These are phyloP conservation scores for Talaromyces stipitatus DNA, from an alignment of 495 filamentous ascomycete species.

Conservation along the genomic window DNA sequence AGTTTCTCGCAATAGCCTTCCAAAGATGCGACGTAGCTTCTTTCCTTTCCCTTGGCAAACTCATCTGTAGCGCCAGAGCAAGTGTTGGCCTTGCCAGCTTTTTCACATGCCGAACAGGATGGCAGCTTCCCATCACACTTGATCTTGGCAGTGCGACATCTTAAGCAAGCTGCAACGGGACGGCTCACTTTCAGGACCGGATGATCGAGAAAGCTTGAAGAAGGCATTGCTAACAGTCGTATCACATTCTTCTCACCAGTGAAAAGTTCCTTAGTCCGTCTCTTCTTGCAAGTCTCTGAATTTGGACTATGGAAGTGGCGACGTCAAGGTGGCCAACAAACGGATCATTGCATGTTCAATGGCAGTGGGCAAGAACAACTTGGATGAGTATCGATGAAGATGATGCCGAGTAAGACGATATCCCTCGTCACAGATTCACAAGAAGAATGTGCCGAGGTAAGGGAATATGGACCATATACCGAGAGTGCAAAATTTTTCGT, in stretches of 20 bases:
- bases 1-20: conserved; percentile 83
- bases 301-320: not conserved
- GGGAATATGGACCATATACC: not conserved
- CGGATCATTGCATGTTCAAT: not conserved
- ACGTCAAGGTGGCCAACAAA: not conserved
- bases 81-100: conserved; percentile 66
- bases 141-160: conserved; percentile 88
- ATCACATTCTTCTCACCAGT: conserved; percentile 12
- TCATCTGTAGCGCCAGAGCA: conserved; percentile 93
- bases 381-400: too few species aligned
- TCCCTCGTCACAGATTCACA: too few species aligned
- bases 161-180: conserved; percentile 85
- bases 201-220: conserved; percentile 49
- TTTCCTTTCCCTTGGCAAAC: conserved; percentile 87
- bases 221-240: conserved; percentile 14
- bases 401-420: too few species aligned
- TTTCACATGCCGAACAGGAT: conserved; percentile 87
- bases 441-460: too few species aligned
- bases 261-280: not conserved
- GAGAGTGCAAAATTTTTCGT: not conserved
- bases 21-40: conserved; percentile 89
- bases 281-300: too few species aligned
- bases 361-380: not conserved
- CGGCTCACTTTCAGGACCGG: conserved; percentile 83
- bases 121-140: conserved; percentile 95